Percentiles rank a stretch among this genome's conserved stretches.
phyloP scores from a whole-genome alignment of 805 yeast genomes.

The Brettanomyces naardenensis region DNA sequence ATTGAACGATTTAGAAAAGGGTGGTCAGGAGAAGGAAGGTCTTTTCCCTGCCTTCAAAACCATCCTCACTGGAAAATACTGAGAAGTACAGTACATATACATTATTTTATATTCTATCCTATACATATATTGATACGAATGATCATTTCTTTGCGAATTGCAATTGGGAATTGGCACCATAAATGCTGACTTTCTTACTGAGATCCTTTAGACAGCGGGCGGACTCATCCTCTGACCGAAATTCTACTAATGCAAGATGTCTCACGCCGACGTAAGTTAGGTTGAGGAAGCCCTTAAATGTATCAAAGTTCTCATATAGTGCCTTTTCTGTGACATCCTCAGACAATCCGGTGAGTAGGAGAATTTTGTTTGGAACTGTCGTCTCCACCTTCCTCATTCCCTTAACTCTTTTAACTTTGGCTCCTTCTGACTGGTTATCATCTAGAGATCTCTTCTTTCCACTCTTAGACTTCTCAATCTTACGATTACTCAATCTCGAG shows the following conservation, averaged over 20 bases:
- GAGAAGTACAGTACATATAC: background rate
- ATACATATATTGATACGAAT: background rate
- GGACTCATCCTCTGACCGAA: constrained; percentile 47
- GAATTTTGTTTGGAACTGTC: constrained; percentile 51
- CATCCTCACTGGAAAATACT: constrained; percentile 64
- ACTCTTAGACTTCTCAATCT: constrained; percentile 4
- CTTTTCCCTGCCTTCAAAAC: constrained; percentile 61
- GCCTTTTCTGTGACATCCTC: constrained; percentile 29
- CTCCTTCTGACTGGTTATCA: constrained; percentile 13
- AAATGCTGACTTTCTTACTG: constrained; percentile 13
- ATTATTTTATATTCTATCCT: too few species aligned
- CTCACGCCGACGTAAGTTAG: constrained; percentile 59
- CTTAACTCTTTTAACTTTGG: constrained; percentile 3
- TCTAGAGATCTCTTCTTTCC: constrained; percentile 15
- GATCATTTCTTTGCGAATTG: constrained; percentile 25
- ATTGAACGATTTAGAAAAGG: constrained; percentile 50
- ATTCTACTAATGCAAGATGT: constrained; percentile 77
- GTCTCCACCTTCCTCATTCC: constrained; percentile 36
- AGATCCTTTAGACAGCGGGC: constrained; percentile 15
- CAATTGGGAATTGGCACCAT: constrained; percentile 16
- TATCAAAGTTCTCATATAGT: constrained; percentile 39
- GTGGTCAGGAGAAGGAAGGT: constrained; percentile 63
- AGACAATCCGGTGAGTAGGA: constrained; percentile 63
- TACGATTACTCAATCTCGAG: constrained; percentile 13
- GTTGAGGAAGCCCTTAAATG: constrained; percentile 54